These are phyloP conservation scores for Tricholoma terreum DNA, from an alignment of 768 basidiomycete species.

Conservation along the genomic window DNA sequence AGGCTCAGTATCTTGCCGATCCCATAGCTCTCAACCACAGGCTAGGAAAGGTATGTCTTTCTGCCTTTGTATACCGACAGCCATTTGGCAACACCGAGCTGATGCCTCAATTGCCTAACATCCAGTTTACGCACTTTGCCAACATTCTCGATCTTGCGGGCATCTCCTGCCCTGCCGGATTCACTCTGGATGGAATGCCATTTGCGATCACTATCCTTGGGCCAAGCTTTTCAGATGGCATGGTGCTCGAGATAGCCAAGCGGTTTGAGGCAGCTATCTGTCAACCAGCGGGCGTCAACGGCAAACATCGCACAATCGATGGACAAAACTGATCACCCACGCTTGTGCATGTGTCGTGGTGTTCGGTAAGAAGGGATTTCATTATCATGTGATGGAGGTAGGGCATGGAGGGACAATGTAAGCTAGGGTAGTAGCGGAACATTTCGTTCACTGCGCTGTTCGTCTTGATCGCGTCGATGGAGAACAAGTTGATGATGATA, in stretches of 20 bases:
- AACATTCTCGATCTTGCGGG: not conserved
- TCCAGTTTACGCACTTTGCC: not conserved
- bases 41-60: not conserved
- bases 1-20: not conserved
- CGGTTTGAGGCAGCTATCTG: not conserved
- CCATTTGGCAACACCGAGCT: not conserved
- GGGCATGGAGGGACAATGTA: no score
- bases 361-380: no score
- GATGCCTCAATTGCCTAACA: not conserved
- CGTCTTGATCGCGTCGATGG: no score
- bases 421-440: no score
- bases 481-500: no score
- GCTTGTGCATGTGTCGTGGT: no score
- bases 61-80: not conserved
- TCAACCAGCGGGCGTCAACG: not conserved
- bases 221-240: not conserved
- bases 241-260: slow-evolving; percentile 1
- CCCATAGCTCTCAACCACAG: slow-evolving; percentile 1
- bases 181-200: not conserved
- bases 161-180: not conserved
- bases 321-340: no score
- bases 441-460: no score
- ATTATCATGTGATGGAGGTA: no score
- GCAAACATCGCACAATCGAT: not conserved
- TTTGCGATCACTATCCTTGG: slow-evolving; percentile 1